These are phyloP conservation scores for Beauveria sp. DNA, from an alignment of 2,329 filamentous ascomycete genomes.

Conservation along the genomic window DNA sequence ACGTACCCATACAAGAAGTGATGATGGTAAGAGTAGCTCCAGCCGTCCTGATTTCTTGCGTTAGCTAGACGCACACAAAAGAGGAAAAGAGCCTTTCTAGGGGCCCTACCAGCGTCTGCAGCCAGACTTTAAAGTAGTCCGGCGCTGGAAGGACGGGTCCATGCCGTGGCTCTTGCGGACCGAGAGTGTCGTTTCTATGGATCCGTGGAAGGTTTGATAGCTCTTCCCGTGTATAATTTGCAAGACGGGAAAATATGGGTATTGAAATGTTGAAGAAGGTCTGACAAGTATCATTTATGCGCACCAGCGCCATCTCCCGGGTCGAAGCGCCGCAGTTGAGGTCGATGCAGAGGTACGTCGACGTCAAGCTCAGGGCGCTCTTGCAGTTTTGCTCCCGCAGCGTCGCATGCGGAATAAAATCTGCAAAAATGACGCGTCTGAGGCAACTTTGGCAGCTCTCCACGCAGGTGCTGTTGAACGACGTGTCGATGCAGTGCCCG, in stretches of 20 bases:
- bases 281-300: not conserved
- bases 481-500: not conserved
- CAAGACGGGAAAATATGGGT: not conserved
- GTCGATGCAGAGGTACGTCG: constrained; percentile 1
- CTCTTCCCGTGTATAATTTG: not conserved
- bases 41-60: not conserved
- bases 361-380: not conserved
- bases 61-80: not conserved
- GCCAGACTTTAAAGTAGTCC: not conserved
- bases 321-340: constrained; percentile 1
- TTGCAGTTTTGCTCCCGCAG: not conserved
- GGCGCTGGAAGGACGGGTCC: not conserved
- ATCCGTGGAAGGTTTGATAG: not conserved
- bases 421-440: not conserved
- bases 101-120: not conserved
- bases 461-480: not conserved
- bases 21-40: not conserved
- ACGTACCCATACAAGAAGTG: constrained; percentile 5
- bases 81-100: not conserved
- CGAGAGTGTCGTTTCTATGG: not conserved
- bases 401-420: not conserved
- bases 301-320: not conserved
- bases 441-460: not conserved
- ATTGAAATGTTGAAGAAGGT: not conserved
- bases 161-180: not conserved